Conservation (phyloP, 495 filamentous ascomycete genomes). For the Ramalina peruviana region DNA sequence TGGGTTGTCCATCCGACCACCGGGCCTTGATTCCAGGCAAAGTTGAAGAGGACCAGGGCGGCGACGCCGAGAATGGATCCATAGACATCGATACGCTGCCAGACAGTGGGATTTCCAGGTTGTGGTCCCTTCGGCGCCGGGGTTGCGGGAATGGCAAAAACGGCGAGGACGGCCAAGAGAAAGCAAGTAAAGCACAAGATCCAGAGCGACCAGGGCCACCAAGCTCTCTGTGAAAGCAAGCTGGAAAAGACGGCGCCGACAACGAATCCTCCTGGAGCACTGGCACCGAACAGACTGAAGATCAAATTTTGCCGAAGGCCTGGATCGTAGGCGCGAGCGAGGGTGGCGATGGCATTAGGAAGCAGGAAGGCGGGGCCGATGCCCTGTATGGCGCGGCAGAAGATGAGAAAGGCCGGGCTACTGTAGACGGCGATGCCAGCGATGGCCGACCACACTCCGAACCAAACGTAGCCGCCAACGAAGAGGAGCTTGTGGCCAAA, state of each 20-base stretch:
- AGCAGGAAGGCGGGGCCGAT: constrained; percentile 47
- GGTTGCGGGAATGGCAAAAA: constrained; percentile 18
- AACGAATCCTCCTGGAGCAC: constrained; percentile 40
- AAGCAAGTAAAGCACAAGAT: constrained; percentile 33
- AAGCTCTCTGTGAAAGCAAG: constrained; percentile 36
- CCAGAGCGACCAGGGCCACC: constrained; percentile 61
- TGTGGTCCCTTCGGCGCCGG: neutral
- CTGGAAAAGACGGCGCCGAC: constrained; percentile 35
- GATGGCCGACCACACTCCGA: constrained; percentile 42
- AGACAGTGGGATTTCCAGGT: neutral
- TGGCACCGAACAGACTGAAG: constrained; percentile 49
- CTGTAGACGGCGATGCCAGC: constrained; percentile 35
- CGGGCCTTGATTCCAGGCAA: constrained; percentile 38
- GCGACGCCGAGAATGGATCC: constrained; percentile 16
- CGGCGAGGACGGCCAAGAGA: constrained; percentile 24
- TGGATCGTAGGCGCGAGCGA: constrained; percentile 41
- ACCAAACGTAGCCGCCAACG: constrained; percentile 42
- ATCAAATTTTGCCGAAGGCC: constrained; percentile 47
- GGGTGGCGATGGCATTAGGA: constrained; percentile 48
- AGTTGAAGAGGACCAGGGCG: constrained; percentile 31
- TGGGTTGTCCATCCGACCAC: constrained; percentile 29
- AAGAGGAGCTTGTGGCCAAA: constrained; percentile 46
- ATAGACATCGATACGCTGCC: constrained; percentile 14
- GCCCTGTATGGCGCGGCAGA: constrained; percentile 46
- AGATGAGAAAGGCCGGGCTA: constrained; percentile 39